Evolutionary conservation across 2,329 filamentous ascomycete species (phyloP), one percentile per base, ranked within the genome.

Genomic region (Penicillium crustosum): DNA sequence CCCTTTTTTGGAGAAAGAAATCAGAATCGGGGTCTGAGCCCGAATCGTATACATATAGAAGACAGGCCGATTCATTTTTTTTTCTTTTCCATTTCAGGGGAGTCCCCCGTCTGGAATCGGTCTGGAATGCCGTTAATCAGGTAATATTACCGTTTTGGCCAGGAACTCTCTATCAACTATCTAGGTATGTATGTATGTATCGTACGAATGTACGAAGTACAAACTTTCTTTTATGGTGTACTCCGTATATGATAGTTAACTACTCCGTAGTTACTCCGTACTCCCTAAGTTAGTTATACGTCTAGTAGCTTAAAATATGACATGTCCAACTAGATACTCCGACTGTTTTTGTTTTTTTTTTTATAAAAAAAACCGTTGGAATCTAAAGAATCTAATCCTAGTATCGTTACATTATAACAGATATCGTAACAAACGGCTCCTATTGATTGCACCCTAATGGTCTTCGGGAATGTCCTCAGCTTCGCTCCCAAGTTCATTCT

Each of bases 401-500:
- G 6, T 43, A 50, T 42, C 36, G 45, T 50, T 39, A 55, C 44
- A 55, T 55, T 35, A 19, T 23, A 53, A 10, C 27, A 33, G 49
- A 44, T n/a, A 50, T 38, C 27, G 29, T 45, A 31, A 35, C 17
- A 33, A 23, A n/a, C 36, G 19, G 17, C 17, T 21, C 38, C 23
- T n/a, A 21, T 25, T 27, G 25, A 50, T 41, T 33, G 15, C 13
- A 12, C 12, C 62, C 55, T 68, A 61, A 59, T 75, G 65, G 41
- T 72, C 68, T 19, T 66, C 65, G n/a, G 50, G 17, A 21, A 75
- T 65, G 56, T 78, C 73, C 58, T 78, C 78, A 19, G 74, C 76
- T 62, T 78, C 74, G 62, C 75, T 78, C 21, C 76, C 78, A 44
- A 78, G 68, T 59, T 79, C 77, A n/a, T 76, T 70, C 27, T 70